These are phyloP conservation scores for Pyrenophora teres DNA, from an alignment of 2,329 filamentous ascomycete species.

Conservation along the genomic window DNA sequence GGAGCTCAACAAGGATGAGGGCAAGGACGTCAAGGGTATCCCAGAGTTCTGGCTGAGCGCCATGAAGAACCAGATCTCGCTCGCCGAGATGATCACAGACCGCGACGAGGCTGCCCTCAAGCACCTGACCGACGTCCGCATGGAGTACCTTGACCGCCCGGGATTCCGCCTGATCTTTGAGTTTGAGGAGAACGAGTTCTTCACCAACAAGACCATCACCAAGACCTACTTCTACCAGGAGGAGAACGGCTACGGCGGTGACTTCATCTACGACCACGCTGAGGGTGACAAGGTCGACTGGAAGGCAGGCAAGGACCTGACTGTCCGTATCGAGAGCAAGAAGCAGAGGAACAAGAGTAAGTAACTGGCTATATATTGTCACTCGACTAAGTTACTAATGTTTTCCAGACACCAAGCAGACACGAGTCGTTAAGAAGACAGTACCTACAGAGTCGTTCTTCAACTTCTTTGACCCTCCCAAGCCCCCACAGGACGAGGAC, in stretches of 20 bases:
- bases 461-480: conserved; percentile 98
- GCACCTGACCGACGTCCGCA: conserved; percentile 87
- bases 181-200: conserved; percentile 93
- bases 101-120: conserved; percentile 94
- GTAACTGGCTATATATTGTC: conserved; percentile 31
- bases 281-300: conserved; percentile 98
- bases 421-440: conserved; percentile 97
- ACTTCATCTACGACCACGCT: conserved; percentile 99
- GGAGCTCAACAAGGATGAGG: conserved; percentile 64
- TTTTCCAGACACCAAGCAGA: conserved; percentile 90
- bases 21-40: conserved; percentile 72
- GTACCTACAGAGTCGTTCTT: conserved; percentile 96
- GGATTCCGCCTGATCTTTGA: conserved; percentile 99
- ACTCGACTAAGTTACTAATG: conserved; percentile 17
- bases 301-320: conserved; percentile 91
- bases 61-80: conserved; percentile 98
- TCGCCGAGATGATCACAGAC: conserved; percentile 98
- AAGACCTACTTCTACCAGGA: conserved; percentile 99
- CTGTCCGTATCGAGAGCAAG: conserved; percentile 95
- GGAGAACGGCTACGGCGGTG: conserved; percentile 96
- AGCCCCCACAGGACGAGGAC: conserved; percentile 75
- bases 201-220: conserved; percentile 94
- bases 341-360: conserved; percentile 99
- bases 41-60: conserved; percentile 99
- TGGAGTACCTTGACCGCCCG: conserved; percentile 98